Evolutionary conservation across 345 rosid genomes (phyloP), one percentile per base, ranked within the genome.

Genomic region (Eucalyptus coolabah): DNA sequence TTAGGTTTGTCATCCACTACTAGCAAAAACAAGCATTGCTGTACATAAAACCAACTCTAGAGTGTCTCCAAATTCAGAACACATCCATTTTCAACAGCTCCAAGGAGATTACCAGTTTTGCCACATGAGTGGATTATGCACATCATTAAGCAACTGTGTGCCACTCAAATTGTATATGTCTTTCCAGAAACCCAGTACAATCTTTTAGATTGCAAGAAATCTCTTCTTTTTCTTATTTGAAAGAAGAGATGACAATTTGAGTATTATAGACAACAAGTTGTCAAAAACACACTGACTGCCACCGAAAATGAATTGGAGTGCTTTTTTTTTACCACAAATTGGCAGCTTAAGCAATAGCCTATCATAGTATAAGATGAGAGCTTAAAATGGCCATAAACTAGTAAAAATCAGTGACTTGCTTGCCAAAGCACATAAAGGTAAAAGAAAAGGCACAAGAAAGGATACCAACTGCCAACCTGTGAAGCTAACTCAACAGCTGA

Each of bases 401-500:
- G 82, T 19, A 34, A 3, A 72, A 72, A 8, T 19, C 12, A 42
- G 15, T 72, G 82, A 34, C 44, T 18, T 37, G 82, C 82, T 72
- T 72, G 44, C 82, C 44, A 37, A 63, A 37, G 45, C 82, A 72
- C 8, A 0, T 5, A 72, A 72, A 5, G 7, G 44, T 14, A 10
- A 72, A 12, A n/a, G 32, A 87, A 67, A 86, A 44, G 51, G 82
- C 18, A 53, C 47, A 83, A 59, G 82, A 67, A 44, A 59, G 86
- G 44, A 37, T 37, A 59, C 19, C 2, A 88, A 88, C 34, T 86
- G 88, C 92, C 82, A 86, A 98, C 99, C 96, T 98, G 98, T 83
- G 98, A 96, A 69, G 98, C 99, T 94, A 97, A 90, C 95, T 98
- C 99, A 89, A 98, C 96, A 18, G 99, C 96, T 40, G 97, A 99